These are phyloP conservation scores for Aristolochia contorta DNA, from an alignment of 164 flowering plant genomes.

Conservation along the genomic window DNA sequence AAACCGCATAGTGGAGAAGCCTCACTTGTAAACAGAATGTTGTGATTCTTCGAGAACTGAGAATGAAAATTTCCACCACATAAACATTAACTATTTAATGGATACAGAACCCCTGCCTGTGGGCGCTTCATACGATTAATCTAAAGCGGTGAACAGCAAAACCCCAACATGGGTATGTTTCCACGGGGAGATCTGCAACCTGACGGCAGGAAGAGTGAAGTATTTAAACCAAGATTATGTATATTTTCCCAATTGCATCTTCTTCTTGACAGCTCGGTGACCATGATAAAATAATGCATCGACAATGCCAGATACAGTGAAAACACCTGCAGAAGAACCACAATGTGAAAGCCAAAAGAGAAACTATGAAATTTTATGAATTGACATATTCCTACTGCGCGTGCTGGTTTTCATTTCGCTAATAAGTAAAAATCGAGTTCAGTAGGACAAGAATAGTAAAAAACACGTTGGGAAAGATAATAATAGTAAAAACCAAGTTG, in stretches of 20 bases:
- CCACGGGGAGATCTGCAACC: background rate
- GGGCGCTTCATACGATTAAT: too few species aligned
- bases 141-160: background rate
- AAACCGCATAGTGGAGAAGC: too few species aligned
- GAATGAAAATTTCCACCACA: too few species aligned
- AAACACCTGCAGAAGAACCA: constrained; percentile 32
- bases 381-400: background rate
- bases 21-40: too few species aligned
- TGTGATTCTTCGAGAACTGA: too few species aligned
- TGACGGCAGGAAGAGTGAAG: too few species aligned
- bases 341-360: background rate
- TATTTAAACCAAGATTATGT: background rate
- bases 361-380: background rate
- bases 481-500: background rate
- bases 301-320: constrained; percentile 59
- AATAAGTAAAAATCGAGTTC: background rate
- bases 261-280: constrained; percentile 52
- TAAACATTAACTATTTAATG: too few species aligned
- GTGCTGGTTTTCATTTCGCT: background rate
- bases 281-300: constrained; percentile 66
- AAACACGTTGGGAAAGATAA: too few species aligned
- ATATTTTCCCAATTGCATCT: constrained; percentile 51
- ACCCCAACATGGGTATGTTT: background rate
- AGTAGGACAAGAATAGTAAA: background rate
- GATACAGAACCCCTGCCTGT: too few species aligned